phyloP scores from a whole-genome alignment of 2,329 filamentous ascomycete genomes.

The Fusarium cicatricum region DNA sequence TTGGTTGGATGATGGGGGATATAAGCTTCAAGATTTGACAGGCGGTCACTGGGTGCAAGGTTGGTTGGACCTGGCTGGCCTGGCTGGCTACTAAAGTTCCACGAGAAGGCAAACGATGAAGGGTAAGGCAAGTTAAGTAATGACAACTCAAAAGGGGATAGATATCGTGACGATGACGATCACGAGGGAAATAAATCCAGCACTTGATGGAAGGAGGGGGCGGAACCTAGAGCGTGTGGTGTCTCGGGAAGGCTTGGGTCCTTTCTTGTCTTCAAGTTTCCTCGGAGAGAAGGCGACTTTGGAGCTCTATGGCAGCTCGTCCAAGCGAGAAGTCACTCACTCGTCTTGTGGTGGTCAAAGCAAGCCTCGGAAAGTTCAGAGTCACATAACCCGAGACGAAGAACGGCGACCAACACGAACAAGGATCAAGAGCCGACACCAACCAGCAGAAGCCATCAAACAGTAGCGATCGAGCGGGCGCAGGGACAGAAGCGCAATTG shows the following conservation, averaged over 20 bases:
- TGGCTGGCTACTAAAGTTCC: constrained; percentile 17
- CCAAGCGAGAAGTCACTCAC: constrained; percentile 1
- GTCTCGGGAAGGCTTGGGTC: constrained; percentile 15
- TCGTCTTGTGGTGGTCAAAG: constrained; percentile 13
- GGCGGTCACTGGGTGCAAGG: constrained; percentile 31
- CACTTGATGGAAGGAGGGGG: constrained; percentile 22
- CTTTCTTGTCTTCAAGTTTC: background rate
- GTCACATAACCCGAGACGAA: constrained; percentile 9
- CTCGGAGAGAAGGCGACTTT: no score
- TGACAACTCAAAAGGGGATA: constrained; percentile 30
- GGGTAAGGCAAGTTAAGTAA: constrained; percentile 18
- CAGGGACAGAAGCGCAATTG: constrained; percentile 25
- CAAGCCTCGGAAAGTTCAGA: constrained; percentile 13
- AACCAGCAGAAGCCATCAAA: constrained; percentile 1
- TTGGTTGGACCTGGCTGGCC: constrained; percentile 2
- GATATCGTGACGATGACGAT: constrained; percentile 30
- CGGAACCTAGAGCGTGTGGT: constrained; percentile 17
- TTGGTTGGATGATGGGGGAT: constrained; percentile 20
- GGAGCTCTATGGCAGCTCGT: no score
- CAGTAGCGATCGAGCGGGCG: constrained; percentile 10
- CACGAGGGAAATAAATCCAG: constrained; percentile 30
- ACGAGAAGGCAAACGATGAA: constrained; percentile 11
- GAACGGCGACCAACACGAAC: constrained; percentile 16
- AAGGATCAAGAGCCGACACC: background rate
- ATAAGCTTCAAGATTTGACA: constrained; percentile 35